phyloP scores from a whole-genome alignment of 371 early-diverging fungal genomes.

The Lichtheimia ornata region DNA sequence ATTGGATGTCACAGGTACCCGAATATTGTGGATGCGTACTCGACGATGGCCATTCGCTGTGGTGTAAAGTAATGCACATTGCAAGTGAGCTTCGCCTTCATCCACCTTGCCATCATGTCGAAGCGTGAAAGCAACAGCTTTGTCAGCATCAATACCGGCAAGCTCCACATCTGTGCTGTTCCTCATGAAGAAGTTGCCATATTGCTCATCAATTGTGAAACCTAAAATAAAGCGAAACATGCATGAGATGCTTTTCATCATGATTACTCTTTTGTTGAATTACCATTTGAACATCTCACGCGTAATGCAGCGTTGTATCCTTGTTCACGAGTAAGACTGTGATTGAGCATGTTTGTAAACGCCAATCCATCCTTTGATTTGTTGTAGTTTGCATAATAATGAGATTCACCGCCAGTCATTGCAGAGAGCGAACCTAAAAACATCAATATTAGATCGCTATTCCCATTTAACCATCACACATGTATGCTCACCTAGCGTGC shows the following conservation, averaged over 20 bases:
- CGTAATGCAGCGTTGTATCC: constrained; percentile 90
- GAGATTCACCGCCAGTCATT: constrained; percentile 88
- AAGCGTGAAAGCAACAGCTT: constrained; percentile 74
- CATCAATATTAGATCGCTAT: too few species aligned
- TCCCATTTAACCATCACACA: background rate
- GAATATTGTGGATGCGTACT: constrained; percentile 88
- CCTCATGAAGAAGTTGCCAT: constrained; percentile 92
- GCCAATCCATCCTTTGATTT: constrained; percentile 60
- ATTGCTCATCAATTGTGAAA: constrained; percentile 80
- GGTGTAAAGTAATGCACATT: constrained; percentile 92
- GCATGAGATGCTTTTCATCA: background rate
- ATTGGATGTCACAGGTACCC: constrained; percentile 75
- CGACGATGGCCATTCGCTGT: constrained; percentile 86
- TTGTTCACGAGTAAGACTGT: constrained; percentile 69
- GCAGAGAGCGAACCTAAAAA: constrained; percentile 70
- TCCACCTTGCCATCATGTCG: constrained; percentile 89
- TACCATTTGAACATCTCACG: constrained; percentile 88
- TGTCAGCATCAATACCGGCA: constrained; percentile 84
- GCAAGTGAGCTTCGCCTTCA: constrained; percentile 84
- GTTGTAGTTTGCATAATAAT: constrained; percentile 80
- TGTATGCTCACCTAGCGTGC: constrained; percentile 61
- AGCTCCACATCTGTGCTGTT: constrained; percentile 92
- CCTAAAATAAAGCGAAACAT: constrained; percentile 37
- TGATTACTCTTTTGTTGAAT: background rate
- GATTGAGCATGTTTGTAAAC: constrained; percentile 70